Evolutionary conservation across 2,329 filamentous ascomycete species (phyloP).

Genomic region (Cryphonectria radicalis): DNA sequence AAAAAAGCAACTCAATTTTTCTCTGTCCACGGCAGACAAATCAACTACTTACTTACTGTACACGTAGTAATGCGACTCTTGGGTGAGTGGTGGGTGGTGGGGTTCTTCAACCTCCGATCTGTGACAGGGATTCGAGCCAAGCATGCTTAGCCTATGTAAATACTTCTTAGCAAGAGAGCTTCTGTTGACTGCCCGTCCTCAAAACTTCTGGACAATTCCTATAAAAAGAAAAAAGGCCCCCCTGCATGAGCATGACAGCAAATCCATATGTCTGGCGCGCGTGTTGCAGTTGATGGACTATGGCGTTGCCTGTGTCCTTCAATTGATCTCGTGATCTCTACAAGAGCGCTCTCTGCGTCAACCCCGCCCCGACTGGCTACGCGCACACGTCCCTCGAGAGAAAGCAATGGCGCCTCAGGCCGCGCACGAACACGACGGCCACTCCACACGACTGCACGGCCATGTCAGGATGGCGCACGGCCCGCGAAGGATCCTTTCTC

Average conservation of each 20-base stretch:
- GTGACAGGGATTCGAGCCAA: background rate
- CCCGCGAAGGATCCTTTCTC: background rate
- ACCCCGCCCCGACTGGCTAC: constrained; percentile 30
- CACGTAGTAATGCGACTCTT: background rate
- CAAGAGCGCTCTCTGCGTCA: constrained; percentile 35
- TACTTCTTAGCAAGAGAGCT: background rate
- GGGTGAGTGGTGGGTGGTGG: background rate
- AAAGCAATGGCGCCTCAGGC: background rate
- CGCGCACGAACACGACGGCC: constrained; percentile 2
- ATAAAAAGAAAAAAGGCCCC: background rate
- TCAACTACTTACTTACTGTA: background rate
- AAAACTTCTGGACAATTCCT: background rate
- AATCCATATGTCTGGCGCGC: constrained; percentile 45
- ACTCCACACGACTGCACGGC: constrained; percentile 14
- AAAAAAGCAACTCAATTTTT: too few relatives aligned
- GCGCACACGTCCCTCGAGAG: constrained; percentile 13
- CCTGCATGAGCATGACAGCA: background rate
- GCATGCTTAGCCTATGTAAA: background rate
- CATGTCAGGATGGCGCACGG: background rate
- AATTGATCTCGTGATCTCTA: constrained; percentile 47
- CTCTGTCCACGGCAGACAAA: background rate
- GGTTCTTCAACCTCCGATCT: background rate
- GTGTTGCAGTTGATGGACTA: constrained; percentile 58
- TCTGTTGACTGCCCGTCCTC: background rate
- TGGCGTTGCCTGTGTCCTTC: constrained; percentile 68